Evolutionary conservation across 441 rosid genomes (phyloP), one percentile per base, ranked within the genome.

Genomic region (Francoa sonchifolia): DNA sequence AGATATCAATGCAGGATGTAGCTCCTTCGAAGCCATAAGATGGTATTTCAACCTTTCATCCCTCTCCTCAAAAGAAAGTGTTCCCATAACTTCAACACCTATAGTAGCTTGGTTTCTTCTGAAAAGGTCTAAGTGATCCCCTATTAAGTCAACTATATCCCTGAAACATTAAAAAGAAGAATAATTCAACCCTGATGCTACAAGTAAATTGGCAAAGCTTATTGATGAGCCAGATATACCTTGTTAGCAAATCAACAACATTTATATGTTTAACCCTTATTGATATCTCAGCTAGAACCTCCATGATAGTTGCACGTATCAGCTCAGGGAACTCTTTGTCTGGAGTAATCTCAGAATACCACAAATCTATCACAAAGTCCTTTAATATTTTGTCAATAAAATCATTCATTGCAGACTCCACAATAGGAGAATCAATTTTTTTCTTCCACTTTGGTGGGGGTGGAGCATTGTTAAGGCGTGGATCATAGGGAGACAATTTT

Each of bases 261-360:
- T 92, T 92, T 23, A 79, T 70, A 53, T 63, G 79, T 66, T 87
- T 92, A 3, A 72, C 77, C 68, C 97, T 79, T 14, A 64, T 81
- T 0, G 97, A 73, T 58, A 83, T 67, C 73, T 92, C 97, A 48
- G 86, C 82, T 15, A 92, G 58, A 45, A 89, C 95, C 54, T 92
- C 97, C 92, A 92, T 64, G 57, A 92, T 81, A 4, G 87, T 79
- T 0, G 65, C 67, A 27, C 74, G 89, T 34, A 92, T 87, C 47
- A 80, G 73, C 65, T 87, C 87, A 33, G 99, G 97, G n/a, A 74
- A 73, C 37, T 92, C 99, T 62, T 30, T 79, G 58, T 92, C 99
- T 0, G 86, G 92, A 1, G 99, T 87, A 49, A 92, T 87, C 59
- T 78, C 86, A 1, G 89, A 70, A 63, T 92, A 92, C 95, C 97